Percentiles rank a stretch among this genome's conserved stretches.
These are phyloP conservation scores for Monosporascus sp. DNA, from an alignment of 2,329 filamentous ascomycete genomes.

Conservation along the genomic window DNA sequence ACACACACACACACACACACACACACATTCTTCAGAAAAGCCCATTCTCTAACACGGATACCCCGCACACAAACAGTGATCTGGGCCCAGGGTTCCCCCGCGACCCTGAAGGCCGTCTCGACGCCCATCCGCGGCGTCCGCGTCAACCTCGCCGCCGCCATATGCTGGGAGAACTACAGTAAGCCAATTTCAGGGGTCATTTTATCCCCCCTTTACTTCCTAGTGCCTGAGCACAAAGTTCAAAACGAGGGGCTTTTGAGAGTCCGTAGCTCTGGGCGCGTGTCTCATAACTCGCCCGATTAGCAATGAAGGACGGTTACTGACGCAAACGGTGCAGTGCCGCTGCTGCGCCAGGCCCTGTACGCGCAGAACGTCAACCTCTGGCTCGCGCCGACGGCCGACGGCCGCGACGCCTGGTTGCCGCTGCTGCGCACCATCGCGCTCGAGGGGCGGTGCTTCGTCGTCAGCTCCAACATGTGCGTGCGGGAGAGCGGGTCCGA, in stretches of 20 bases:
- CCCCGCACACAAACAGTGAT: conserved; percentile 46
- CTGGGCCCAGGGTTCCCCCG: conserved; percentile 81
- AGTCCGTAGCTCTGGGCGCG: too few species aligned
- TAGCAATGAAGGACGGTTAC: too few species aligned
- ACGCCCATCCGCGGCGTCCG: conserved; percentile 74
- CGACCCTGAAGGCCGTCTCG: conserved; percentile 71
- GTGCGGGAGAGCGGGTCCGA: conserved; percentile 54
- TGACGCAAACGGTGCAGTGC: conserved; percentile 42
- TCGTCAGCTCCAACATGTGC: conserved; percentile 82
- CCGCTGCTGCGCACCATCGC: conserved; percentile 76
- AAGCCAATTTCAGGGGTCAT: neutral
- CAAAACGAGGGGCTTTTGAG: too few species aligned
- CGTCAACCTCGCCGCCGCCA: conserved; percentile 77
- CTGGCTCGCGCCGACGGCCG: conserved; percentile 86
- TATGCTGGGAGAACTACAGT: conserved; percentile 94
- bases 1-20: too few species aligned
- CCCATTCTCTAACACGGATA: neutral
- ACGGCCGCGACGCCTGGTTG: conserved; percentile 77
- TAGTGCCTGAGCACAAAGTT: too few species aligned
- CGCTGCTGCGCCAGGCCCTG: conserved; percentile 72
- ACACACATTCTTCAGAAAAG: neutral
- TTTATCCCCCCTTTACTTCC: neutral
- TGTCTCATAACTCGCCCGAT: too few species aligned
- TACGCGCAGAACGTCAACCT: conserved; percentile 90
- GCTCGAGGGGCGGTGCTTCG: conserved; percentile 77